Evolutionary conservation across 2,329 filamentous ascomycete species (phyloP).

Genomic region (Fusarium azukiicola): DNA sequence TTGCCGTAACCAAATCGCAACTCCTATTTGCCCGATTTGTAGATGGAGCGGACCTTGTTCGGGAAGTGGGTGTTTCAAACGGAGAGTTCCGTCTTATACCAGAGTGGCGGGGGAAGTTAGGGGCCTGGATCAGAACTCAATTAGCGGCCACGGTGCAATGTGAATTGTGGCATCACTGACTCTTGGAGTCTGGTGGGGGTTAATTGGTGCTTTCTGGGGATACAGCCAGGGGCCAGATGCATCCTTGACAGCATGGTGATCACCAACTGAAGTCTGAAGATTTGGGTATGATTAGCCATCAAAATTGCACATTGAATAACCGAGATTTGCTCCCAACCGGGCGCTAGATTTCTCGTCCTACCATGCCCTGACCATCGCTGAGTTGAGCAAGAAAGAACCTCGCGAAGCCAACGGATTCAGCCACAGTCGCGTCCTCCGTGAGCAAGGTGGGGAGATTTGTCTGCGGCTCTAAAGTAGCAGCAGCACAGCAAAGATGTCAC

Average conservation of each 20-base stretch:
- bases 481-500: neutral
- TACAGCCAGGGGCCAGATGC: neutral
- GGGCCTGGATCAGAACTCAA: neutral
- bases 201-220: neutral
- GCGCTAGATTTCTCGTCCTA: neutral
- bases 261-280: neutral
- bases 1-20: neutral
- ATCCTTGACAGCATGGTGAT: neutral
- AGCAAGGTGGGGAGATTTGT: neutral
- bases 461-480: neutral
- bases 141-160: neutral
- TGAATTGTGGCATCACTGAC: neutral
- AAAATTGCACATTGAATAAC: neutral
- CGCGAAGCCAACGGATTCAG: neutral
- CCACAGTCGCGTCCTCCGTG: neutral
- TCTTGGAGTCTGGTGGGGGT: neutral
- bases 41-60: neutral
- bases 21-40: neutral
- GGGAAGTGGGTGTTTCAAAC: slow-evolving; percentile 15
- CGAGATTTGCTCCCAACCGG: neutral
- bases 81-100: slow-evolving; percentile 1
- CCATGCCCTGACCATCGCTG: neutral
- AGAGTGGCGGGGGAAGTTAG: neutral
- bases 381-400: neutral
- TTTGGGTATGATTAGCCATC: neutral